Conservation (phyloP, 352 stramenopile genomes). For the Thalassiosira hispida region DNA sequence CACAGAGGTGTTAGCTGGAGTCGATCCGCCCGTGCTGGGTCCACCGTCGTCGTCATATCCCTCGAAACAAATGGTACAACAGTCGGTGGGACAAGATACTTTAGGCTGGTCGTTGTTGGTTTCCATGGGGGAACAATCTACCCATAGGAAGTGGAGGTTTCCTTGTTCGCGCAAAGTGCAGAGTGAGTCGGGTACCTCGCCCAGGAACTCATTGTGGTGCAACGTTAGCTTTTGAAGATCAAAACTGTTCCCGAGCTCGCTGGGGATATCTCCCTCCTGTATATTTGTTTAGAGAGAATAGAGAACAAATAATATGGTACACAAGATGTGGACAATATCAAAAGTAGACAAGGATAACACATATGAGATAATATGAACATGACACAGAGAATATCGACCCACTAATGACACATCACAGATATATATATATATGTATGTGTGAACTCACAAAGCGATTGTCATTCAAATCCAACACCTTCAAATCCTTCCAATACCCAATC, state of each 20-base stretch:
- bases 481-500: slow-evolving; percentile 11
- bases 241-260: slow-evolving; percentile 10
- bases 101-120: slow-evolving; percentile 20
- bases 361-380: too few species aligned
- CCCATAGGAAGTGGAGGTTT: slow-evolving; percentile 42
- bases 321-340: neutral
- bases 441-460: slow-evolving; percentile 32
- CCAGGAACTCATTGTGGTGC: slow-evolving; percentile 41
- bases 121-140: slow-evolving; percentile 31
- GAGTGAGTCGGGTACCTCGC: slow-evolving; percentile 18
- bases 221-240: slow-evolving; percentile 37
- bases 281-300: neutral
- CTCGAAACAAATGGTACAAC: slow-evolving; percentile 62
- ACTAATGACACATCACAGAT: too few species aligned
- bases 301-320: neutral
- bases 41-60: slow-evolving; percentile 28
- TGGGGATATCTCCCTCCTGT: slow-evolving; percentile 22
- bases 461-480: slow-evolving; percentile 28
- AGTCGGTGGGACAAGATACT: slow-evolving; percentile 38
- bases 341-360: neutral
- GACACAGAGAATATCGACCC: too few species aligned
- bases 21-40: neutral
- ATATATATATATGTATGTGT: neutral
- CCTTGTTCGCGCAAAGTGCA: slow-evolving; percentile 13
- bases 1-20: neutral